Conservation (phyloP, 352 stramenopile genomes). For the Nothophytophthora sp. region DNA sequence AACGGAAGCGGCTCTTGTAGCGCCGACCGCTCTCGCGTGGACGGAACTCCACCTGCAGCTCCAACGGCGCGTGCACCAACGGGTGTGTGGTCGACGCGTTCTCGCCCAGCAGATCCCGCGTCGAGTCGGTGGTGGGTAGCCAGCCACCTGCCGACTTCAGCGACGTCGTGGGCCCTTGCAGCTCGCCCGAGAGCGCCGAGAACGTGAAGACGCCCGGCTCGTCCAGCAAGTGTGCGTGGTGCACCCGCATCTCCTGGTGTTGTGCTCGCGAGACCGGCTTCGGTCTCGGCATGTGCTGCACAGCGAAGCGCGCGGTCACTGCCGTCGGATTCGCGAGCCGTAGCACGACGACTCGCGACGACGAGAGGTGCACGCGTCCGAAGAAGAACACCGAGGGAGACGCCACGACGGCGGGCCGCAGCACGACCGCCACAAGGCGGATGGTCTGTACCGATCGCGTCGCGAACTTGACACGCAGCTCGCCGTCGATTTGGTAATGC, state of each 20-base stretch:
- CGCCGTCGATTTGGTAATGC: conserved; percentile 33
- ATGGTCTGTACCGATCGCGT: conserved; percentile 69
- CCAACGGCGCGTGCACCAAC: conserved; percentile 43
- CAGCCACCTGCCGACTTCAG: conserved; percentile 50
- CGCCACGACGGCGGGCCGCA: conserved; percentile 55
- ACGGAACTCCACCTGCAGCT: conserved; percentile 55
- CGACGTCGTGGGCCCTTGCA: conserved; percentile 58
- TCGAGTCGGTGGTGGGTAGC: conserved; percentile 41
- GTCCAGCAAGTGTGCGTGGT: conserved; percentile 58
- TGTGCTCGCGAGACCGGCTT: conserved; percentile 58
- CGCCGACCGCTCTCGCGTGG: conserved; percentile 29
- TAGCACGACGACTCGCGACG: conserved; percentile 42
- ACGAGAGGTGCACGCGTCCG: conserved; percentile 58
- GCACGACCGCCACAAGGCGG: conserved; percentile 40
- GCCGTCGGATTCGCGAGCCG: conserved; percentile 63
- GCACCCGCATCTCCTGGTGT: conserved; percentile 45
- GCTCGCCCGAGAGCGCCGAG: conserved; percentile 33
- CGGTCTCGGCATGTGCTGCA: conserved; percentile 58
- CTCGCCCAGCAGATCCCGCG: conserved; percentile 26
- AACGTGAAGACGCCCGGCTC: conserved; percentile 69
- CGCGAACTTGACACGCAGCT: conserved; percentile 69
- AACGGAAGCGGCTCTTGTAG: conserved; percentile 73
- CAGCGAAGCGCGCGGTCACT: conserved; percentile 52
- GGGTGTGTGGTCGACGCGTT: conserved; percentile 19
- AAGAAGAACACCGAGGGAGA: conserved; percentile 72